phyloP scores from a whole-genome alignment of 2,329 filamentous ascomycete species.

The Cercospora nicotianae region DNA sequence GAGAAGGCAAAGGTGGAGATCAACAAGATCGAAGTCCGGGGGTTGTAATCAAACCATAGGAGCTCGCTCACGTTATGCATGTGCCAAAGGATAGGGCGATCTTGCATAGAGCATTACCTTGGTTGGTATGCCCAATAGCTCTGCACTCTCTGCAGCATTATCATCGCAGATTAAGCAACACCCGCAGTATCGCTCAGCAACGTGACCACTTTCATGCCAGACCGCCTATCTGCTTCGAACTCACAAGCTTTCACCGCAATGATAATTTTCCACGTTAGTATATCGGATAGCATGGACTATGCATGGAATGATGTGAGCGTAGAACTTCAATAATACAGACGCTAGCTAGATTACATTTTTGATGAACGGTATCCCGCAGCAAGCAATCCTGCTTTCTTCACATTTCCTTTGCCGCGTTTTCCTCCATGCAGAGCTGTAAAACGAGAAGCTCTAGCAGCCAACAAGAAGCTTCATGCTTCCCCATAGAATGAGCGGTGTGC shows the following conservation, averaged over 20 bases:
- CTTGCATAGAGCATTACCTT: background rate
- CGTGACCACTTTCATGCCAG: background rate
- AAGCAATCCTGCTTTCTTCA: background rate
- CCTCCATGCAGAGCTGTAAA: background rate
- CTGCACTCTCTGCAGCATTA: background rate
- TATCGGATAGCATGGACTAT: background rate
- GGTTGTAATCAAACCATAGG: background rate
- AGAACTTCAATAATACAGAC: background rate
- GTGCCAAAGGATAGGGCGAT: background rate
- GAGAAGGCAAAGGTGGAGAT: conserved; percentile 86
- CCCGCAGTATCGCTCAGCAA: background rate
- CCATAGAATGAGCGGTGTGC: background rate
- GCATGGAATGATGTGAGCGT: background rate
- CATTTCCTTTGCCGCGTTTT: background rate
- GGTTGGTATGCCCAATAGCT: background rate
- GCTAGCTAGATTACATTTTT: background rate
- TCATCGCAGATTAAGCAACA: background rate
- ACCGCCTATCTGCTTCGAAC: background rate
- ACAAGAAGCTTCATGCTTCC: background rate
- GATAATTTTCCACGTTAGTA: background rate
- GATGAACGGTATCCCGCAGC: background rate
- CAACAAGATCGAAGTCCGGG: conserved; percentile 69
- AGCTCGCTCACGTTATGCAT: background rate
- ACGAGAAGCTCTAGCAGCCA: background rate
- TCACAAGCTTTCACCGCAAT: background rate